These are phyloP conservation scores for Daedaleopsis nitida DNA, from an alignment of 768 basidiomycete genomes.

Conservation along the genomic window DNA sequence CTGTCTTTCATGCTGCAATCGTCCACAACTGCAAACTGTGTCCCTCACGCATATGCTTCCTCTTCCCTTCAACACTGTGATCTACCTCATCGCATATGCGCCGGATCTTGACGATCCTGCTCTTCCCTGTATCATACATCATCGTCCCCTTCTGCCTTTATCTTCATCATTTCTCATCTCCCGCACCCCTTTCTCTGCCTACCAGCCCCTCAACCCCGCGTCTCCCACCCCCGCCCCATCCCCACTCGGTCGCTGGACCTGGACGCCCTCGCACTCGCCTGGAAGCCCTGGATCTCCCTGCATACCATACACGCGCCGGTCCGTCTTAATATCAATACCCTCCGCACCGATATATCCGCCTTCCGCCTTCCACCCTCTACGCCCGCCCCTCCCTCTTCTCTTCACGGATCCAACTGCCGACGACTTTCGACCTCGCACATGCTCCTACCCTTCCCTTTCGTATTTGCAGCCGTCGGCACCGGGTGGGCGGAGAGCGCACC, in stretches of 20 bases:
- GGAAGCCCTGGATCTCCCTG: neutral
- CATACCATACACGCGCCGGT: slow-evolving; percentile 4
- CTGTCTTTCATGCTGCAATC: slow-evolving; percentile 7
- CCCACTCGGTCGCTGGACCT: neutral
- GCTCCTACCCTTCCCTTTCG: neutral
- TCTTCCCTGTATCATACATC: slow-evolving; percentile 17
- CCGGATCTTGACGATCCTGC: slow-evolving; percentile 21
- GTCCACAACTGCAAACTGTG: neutral
- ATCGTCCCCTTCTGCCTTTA: neutral
- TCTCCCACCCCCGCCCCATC: neutral
- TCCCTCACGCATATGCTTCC: slow-evolving; percentile 1
- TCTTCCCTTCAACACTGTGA: neutral
- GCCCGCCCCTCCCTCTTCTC: neutral
- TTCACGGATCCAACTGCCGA: neutral
- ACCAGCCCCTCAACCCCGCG: neutral
- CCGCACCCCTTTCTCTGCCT: neutral
- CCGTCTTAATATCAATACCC: slow-evolving; percentile 9
- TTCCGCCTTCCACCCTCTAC: neutral
- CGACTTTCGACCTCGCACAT: neutral
- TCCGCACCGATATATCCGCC: slow-evolving; percentile 1
- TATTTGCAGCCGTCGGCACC: neutral
- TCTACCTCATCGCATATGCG: neutral
- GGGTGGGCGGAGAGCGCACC: no score
- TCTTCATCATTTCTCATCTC: neutral
- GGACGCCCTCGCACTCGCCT: neutral